A percentile compares a stretch with the other conserved stretches of the same genome.
Conservation (phyloP, 768 basidiomycete genomes). For the Leccinum incarnatum region DNA sequence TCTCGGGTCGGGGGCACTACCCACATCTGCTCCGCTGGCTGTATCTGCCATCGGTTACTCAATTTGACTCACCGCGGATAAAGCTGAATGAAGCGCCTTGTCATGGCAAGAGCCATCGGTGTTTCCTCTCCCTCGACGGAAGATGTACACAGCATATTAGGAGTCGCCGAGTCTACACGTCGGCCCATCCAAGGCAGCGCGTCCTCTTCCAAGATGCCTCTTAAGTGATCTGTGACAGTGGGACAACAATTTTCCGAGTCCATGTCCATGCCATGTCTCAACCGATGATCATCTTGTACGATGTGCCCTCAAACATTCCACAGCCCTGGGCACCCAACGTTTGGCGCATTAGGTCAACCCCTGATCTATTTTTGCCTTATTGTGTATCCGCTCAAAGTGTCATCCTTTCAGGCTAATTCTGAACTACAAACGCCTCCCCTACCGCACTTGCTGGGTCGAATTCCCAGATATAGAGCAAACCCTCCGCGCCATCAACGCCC, state of each 20-base stretch:
- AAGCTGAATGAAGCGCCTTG: not conserved
- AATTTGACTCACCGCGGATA: not conserved
- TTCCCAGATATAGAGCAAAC: slow-evolving; percentile 66
- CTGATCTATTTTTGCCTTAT: not conserved
- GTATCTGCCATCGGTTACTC: slow-evolving; percentile 9
- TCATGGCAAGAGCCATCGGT: slow-evolving; percentile 12
- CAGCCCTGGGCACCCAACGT: slow-evolving; percentile 78
- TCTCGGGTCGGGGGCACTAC: not conserved
- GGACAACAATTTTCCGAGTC: not conserved
- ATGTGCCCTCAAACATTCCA: slow-evolving; percentile 55
- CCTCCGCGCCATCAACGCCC: slow-evolving; percentile 56
- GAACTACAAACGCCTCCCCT: slow-evolving; percentile 73
- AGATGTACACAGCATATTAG: slow-evolving; percentile 12
- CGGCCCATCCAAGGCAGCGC: slow-evolving; percentile 1
- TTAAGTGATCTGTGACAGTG: slow-evolving; percentile 11
- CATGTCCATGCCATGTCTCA: slow-evolving; percentile 34
- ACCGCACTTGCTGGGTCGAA: slow-evolving; percentile 69
- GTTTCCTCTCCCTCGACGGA: slow-evolving; percentile 9
- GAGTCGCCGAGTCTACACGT: not conserved
- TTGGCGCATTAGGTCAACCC: slow-evolving; percentile 62
- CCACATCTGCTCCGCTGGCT: not conserved
- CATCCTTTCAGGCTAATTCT: slow-evolving; percentile 54
- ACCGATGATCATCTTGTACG: slow-evolving; percentile 63
- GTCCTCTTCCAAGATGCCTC: not conserved
- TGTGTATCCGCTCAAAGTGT: not conserved